Conservation (phyloP, 2,329 filamentous ascomycete genomes). For the Beauveria varroae region DNA sequence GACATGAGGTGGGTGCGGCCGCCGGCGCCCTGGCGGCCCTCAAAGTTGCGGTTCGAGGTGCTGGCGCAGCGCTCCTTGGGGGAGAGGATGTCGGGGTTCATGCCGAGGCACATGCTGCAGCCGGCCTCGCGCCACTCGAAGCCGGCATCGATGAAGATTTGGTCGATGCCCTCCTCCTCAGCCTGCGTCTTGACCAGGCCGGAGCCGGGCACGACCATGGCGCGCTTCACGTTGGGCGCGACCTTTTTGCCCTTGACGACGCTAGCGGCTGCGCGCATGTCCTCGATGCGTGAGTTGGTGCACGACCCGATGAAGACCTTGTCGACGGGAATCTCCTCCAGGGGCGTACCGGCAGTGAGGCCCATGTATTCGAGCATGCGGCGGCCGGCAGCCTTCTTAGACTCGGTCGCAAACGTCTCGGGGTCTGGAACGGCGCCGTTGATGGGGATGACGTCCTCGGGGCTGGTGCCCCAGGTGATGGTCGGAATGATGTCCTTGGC, state of each 20-base stretch:
- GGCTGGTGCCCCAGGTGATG: constrained; percentile 93
- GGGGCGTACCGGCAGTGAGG: constrained; percentile 72
- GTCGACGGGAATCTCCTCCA: constrained; percentile 88
- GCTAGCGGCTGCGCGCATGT: constrained; percentile 78
- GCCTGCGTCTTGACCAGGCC: constrained; percentile 90
- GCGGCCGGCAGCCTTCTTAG: constrained; percentile 71
- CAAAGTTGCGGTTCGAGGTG: constrained; percentile 96
- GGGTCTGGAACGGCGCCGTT: constrained; percentile 85
- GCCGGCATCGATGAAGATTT: constrained; percentile 83
- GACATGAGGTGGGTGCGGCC: constrained; percentile 95
- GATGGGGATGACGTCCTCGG: constrained; percentile 93
- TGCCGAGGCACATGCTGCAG: constrained; percentile 97
- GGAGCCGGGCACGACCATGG: constrained; percentile 94
- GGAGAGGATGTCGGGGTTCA: constrained; percentile 96
- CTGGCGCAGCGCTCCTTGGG: constrained; percentile 90
- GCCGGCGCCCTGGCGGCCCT: constrained; percentile 87
- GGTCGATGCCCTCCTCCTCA: constrained; percentile 85
- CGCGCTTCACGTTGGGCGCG: constrained; percentile 81
- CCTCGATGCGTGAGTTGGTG: constrained; percentile 95
- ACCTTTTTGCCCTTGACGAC: constrained; percentile 84
- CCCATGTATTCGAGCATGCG: constrained; percentile 96
- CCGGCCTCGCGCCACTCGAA: constrained; percentile 98
- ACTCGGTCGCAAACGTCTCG: constrained; percentile 72
- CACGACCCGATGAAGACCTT: constrained; percentile 98
- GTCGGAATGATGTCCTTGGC: constrained; percentile 90